phyloP scores from a whole-genome alignment of 768 basidiomycete species.

The Pleurotus djamor region DNA sequence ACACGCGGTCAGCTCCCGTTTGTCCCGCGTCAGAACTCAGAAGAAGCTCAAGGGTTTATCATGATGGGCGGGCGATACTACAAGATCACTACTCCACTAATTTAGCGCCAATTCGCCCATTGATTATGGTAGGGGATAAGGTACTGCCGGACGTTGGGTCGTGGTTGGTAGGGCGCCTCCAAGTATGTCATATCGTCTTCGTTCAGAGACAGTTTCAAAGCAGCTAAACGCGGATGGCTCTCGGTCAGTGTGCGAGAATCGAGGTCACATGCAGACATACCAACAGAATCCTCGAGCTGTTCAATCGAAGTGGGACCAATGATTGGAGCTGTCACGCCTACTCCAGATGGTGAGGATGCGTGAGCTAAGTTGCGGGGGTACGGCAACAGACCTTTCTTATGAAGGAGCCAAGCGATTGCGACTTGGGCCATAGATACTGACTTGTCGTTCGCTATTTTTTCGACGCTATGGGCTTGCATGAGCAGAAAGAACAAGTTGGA shows the following conservation, averaged over 20 bases:
- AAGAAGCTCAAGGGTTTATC: too few relatives aligned
- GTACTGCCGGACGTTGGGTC: not conserved
- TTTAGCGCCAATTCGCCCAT: not conserved
- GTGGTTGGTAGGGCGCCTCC: not conserved
- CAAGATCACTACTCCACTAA: too few relatives aligned
- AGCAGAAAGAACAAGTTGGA: not conserved
- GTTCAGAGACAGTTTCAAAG: not conserved
- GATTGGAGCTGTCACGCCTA: conserved; percentile 40
- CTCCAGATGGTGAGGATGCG: too few relatives aligned
- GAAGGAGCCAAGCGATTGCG: conserved; percentile 33
- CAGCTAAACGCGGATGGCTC: too few relatives aligned
- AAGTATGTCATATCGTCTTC: not conserved
- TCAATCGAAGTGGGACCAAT: conserved; percentile 39
- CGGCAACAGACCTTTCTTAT: conserved; percentile 7
- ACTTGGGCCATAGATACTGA: conserved; percentile 35
- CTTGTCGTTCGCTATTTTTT: not conserved
- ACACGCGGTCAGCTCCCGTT: too few relatives aligned
- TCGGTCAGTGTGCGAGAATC: too few relatives aligned
- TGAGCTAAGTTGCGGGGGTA: too few relatives aligned
- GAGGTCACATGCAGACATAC: not conserved
- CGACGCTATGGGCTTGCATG: not conserved
- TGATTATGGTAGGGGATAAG: not conserved
- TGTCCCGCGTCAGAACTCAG: too few relatives aligned
- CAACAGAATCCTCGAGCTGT: conserved; percentile 28
- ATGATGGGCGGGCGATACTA: too few relatives aligned